A percentile compares a stretch with the other conserved stretches of the same genome.
Conservation (phyloP, 352 stramenopile species). For the Globisporangium solare region DNA sequence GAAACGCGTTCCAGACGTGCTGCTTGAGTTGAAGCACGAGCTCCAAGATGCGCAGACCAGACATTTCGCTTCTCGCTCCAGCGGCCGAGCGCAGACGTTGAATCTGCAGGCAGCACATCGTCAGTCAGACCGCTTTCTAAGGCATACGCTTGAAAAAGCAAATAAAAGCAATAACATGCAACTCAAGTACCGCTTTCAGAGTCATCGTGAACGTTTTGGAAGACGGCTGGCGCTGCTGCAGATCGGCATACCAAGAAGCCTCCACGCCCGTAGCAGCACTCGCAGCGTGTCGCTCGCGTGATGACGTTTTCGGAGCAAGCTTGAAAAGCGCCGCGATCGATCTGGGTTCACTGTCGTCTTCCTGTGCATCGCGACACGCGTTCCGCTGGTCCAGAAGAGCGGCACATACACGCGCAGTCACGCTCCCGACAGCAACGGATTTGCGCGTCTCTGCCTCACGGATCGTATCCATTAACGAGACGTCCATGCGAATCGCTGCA, state of each 20-base stretch:
- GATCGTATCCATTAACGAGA: slow-evolving; percentile 23
- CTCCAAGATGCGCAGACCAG: slow-evolving; percentile 17
- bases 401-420: slow-evolving; percentile 2
- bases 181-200: not conserved
- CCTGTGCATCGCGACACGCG: not conserved
- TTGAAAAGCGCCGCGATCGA: slow-evolving; percentile 2
- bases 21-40: slow-evolving; percentile 32
- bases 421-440: too few species aligned
- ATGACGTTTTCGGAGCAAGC: not conserved
- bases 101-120: slow-evolving; percentile 15
- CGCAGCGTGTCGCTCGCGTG: not conserved
- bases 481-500: slow-evolving; percentile 23
- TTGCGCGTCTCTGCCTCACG: slow-evolving; percentile 5
- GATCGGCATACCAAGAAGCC: not conserved
- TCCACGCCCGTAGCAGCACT: not conserved
- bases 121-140: too few species aligned
- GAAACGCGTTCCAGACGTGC: slow-evolving; percentile 22
- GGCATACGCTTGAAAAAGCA: too few species aligned
- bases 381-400: slow-evolving; percentile 1
- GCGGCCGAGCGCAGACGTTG: slow-evolving; percentile 22
- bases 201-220: not conserved
- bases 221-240: not conserved
- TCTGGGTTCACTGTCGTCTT: not conserved
- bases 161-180: not conserved
- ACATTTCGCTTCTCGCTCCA: slow-evolving; percentile 1